Evolutionary conservation across 768 basidiomycete species (phyloP).

Genomic region (Pleurotus cornucopiae): DNA sequence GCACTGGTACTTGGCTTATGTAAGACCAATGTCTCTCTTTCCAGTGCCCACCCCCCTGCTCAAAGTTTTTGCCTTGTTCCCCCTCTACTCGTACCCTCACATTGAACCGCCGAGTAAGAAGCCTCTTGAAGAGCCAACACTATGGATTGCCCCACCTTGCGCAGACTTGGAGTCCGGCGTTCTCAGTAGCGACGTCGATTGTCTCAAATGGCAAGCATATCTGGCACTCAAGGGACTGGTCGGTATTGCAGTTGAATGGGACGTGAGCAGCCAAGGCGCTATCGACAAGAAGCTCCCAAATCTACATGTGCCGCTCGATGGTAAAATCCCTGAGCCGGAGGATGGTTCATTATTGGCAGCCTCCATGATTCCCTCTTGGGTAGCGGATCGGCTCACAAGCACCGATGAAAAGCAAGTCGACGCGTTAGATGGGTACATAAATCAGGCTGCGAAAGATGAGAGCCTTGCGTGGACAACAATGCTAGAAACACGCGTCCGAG

Average conservation of each 20-base stretch:
- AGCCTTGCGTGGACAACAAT: conserved; percentile 80
- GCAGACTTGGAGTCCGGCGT: conserved; percentile 15
- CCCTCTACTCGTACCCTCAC: conserved; percentile 49
- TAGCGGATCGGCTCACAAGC: conserved; percentile 46
- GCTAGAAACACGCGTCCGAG: conserved; percentile 73
- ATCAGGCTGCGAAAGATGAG: conserved; percentile 60
- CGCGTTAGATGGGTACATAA: conserved; percentile 63
- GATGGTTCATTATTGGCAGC: conserved; percentile 54
- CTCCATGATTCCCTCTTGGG: conserved; percentile 72
- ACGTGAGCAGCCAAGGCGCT: conserved; percentile 66
- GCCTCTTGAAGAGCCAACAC: conserved; percentile 32
- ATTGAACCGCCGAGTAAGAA: conserved; percentile 24
- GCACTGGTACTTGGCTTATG: not conserved
- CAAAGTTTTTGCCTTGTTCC: conserved; percentile 55
- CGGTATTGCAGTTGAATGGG: conserved; percentile 55
- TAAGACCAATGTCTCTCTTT: conserved; percentile 9
- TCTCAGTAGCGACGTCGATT: conserved; percentile 80
- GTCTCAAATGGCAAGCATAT: conserved; percentile 89
- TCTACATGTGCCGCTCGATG: conserved; percentile 41
- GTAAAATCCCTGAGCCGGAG: conserved; percentile 22
- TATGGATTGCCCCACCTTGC: conserved; percentile 64
- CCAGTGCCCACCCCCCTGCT: conserved; percentile 36
- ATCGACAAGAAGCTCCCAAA: conserved; percentile 67
- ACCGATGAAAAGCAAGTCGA: conserved; percentile 16
- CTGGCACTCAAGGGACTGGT: conserved; percentile 61